Conservation (phyloP, 495 filamentous ascomycete genomes). For the Trichocladium uniseriatum region DNA sequence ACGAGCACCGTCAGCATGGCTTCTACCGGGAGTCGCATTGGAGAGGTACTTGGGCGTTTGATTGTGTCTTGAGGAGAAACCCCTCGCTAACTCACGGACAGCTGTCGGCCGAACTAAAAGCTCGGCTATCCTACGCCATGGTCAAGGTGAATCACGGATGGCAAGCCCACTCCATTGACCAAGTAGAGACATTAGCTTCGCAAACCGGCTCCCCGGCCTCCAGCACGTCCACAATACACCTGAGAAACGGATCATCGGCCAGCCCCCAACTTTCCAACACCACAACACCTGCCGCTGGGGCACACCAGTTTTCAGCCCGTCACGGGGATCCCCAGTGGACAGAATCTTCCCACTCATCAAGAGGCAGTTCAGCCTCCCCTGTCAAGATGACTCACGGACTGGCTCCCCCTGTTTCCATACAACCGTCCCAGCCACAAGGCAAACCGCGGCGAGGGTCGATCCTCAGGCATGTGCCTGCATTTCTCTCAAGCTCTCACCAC, state of each 20-base stretch:
- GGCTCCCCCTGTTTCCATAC: constrained; percentile 29
- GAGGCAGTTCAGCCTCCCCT: constrained; percentile 20
- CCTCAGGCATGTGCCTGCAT: constrained; percentile 28
- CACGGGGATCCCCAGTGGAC: constrained; percentile 9
- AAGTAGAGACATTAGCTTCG: constrained; percentile 60
- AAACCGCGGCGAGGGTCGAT: constrained; percentile 33
- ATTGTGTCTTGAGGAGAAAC: neutral
- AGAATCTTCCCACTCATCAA: constrained; percentile 12
- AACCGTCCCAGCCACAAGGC: constrained; percentile 22
- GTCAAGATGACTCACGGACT: constrained; percentile 24
- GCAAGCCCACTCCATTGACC: constrained; percentile 57
- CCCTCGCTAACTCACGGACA: constrained; percentile 28
- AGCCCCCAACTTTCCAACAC: constrained; percentile 37
- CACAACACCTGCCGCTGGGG: constrained; percentile 22
- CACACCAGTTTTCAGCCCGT: constrained; percentile 16
- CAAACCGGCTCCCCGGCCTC: constrained; percentile 51
- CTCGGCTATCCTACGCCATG: constrained; percentile 79
- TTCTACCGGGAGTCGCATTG: constrained; percentile 55
- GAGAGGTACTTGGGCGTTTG: constrained; percentile 52
- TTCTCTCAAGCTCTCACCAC: constrained; percentile 32
- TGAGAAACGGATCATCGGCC: constrained; percentile 38
- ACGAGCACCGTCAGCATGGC: constrained; percentile 52
- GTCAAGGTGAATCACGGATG: constrained; percentile 83
- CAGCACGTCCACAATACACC: constrained; percentile 42
- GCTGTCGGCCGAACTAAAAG: constrained; percentile 67